Base-by-base conservation (phyloP, 176 grass and related monocot species). In the Eragrostis nindensis region DNA sequence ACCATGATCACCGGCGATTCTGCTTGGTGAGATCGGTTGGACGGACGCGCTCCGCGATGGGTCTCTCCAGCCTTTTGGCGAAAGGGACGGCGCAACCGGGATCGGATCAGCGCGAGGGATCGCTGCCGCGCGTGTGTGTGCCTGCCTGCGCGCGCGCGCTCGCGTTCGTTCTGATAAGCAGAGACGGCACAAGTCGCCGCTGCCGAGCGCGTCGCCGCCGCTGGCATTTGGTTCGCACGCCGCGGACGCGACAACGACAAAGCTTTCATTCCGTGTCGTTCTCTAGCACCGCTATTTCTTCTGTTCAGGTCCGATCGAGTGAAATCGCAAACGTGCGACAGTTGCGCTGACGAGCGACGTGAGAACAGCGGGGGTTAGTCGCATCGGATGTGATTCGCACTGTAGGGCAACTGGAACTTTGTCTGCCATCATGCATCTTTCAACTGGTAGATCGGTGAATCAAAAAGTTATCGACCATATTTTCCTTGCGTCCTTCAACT, bases 1-100 rank as follows among this genome's bases (percentile, higher is more conserved):
- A 16, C 25, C 29, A 26, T n/a, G 57, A 47, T 67, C 48, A 15
- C 41, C 76, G 60, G 26, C 25, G 40, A 64, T 63, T 16, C 83
- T 44, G n/a, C 8, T 15, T 22, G 19, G 11, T 9, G 59, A 64
- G 45, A 36, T 62, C 47, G 66, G 29, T 0, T 54, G 55, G 55
- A 29, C 44, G 47, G 45, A 43, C 62, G 62, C 45, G 15, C 63
- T 14, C n/a, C 25, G 25, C 29, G 25, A 45, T 70, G 76, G 45
- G 62, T 10, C 76, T 10, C 76, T 80, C 82, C 86, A 53, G 76
- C 70, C 66, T 89, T 89, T 50, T 53, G 46, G 55, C 26, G 87
- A 85, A 62, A 85, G 77, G 52, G 71, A 89, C 56, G 82, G 86
- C 50, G 78, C 54, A 64, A 5, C 79, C 76, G 30, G 76, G 73